Base-by-base conservation (phyloP, 2,329 filamentous ascomycete genomes). In the Dothiorella sarmentorum region DNA sequence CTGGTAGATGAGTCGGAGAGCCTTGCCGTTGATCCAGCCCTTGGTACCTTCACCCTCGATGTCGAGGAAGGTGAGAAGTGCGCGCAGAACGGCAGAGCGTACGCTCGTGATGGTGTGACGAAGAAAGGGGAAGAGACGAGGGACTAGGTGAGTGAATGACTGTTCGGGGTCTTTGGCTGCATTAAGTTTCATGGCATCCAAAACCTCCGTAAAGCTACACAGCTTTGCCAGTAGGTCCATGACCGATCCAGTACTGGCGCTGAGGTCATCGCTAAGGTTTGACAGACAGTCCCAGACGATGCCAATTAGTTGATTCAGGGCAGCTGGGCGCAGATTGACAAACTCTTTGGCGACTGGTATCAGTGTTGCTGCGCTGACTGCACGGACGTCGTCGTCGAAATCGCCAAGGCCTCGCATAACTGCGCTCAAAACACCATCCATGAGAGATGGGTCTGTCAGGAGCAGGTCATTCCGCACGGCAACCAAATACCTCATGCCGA, bases 281-380 rank as follows among this genome's bases (percentile, higher is more conserved):
- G 93, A 96, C 22, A 99, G 80, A 76, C 94, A 97, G 68, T 96
- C 90, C 94, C 94, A 99, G 26, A 99, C 92, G 60, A 97, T 96
- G 69, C 89, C 88, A 72, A 97, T 96, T 37, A 99, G 84, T 27
- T 83, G 82, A 62, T 92, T 86, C 29, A 99, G 80, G 42, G 90
- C 86, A 31, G 81, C 81, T 15, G 91, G 88, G 15, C 93, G 88
- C 72, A 96, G 84, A 35, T 85, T 86, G 64, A 97, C 92, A 66
- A 97, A 95, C 68, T 99, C 94, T 69, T 93, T 88, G 4, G 93
- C 92, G 74, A 99, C 96, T 0, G 94, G 94, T 49, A 97, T 94
- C 43, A 99, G 78, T 0, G 95, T 99, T n/a, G 94, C 93, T 9
- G 95, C 94, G 74, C 93, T 97, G 65, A 97, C 93, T 17, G 95